Base-by-base conservation (phyloP, 1,284 basidiomycete species). In the Tremellales sp. region DNA sequence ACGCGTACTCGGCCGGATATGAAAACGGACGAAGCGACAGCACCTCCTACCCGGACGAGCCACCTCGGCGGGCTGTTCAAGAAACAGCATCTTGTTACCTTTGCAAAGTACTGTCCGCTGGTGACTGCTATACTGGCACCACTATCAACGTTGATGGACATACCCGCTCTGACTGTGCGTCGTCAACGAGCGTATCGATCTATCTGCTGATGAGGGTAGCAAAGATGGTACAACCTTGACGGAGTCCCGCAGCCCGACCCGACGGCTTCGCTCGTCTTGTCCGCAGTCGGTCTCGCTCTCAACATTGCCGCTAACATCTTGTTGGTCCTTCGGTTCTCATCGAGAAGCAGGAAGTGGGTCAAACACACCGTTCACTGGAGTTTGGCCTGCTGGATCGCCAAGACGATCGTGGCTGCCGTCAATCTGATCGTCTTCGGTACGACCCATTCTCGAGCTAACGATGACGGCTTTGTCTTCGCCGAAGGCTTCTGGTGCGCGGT, bases 401-500 rank as follows among this genome's bases (percentile, higher is more conserved):
- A 76, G 57, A 75, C 70, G 3, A 46, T 65, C 37, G 59, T 77
- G 12, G 76, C 73, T 2, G 48, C 70, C 3, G 63, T 72, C 43
- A 78, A 78, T 54, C 53, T 77, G 1, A 58, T 68, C 40, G 49
- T 68, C 11, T 62, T 57, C 23, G 75, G 74, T 15, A 61, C 62
- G 4, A n/a, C n/a, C n/a, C n/a, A n/a, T n/a, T n/a, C n/a, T n/a
- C n/a, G n/a, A n/a, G 51, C 65, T 10, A 73, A 72, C 46, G 48
- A 49, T 0, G 43, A 57, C 1, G 70, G 63, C 5, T 74, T 68
- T 46, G 41, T 51, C 15, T 77, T 68, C 48, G 53, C 56, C 17
- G 66, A 74, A 51, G 76, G 72, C 0, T 77, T 77, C 57, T 78
- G 75, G 72, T 72, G 70, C 45, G 75, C 75, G 2, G 71, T 40